These are phyloP conservation scores for Prunus mongolica DNA, from an alignment of 306 rosid genomes.

Conservation along the genomic window DNA sequence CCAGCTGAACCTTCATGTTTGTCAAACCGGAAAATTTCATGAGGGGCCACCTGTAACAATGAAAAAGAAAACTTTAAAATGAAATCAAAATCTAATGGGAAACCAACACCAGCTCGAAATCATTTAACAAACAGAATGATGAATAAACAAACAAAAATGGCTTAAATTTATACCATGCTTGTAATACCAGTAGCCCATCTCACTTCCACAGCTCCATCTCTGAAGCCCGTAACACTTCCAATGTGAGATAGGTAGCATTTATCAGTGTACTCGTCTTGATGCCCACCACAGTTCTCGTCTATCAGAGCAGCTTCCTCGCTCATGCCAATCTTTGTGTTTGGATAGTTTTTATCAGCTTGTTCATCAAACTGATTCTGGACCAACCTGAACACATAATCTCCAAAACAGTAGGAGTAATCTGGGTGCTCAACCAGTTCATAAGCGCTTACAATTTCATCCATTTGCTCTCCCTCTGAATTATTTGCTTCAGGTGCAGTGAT, in stretches of 20 bases:
- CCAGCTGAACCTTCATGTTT: constrained; percentile 53
- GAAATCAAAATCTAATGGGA: neutral
- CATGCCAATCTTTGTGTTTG: constrained; percentile 25
- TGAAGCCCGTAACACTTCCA: constrained; percentile 67
- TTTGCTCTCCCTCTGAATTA: constrained; percentile 34
- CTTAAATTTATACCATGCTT: constrained; percentile 53
- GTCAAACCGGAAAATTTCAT: constrained; percentile 68
- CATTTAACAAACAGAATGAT: constrained; percentile 12
- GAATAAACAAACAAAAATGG: neutral
- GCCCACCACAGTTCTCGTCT: constrained; percentile 25
- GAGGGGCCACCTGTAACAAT: constrained; percentile 67
- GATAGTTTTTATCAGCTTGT: constrained; percentile 36
- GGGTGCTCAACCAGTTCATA: constrained; percentile 91
- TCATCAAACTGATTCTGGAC: constrained; percentile 49
- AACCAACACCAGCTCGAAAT: constrained; percentile 15
- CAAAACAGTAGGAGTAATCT: constrained; percentile 66
- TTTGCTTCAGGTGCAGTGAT: constrained; percentile 27
- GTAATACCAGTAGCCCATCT: constrained; percentile 82
- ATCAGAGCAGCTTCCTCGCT: constrained; percentile 32
- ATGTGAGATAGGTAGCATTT: constrained; percentile 52
- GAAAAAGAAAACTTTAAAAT: constrained; percentile 7
- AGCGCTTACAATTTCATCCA: constrained; percentile 84
- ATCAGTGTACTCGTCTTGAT: constrained; percentile 33
- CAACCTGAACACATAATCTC: constrained; percentile 79
- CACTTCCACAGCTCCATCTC: constrained; percentile 76